Percentiles rank a stretch among this genome's conserved stretches.
phyloP scores from a whole-genome alignment of 2,329 filamentous ascomycete species.

The Fusarium sp. region DNA sequence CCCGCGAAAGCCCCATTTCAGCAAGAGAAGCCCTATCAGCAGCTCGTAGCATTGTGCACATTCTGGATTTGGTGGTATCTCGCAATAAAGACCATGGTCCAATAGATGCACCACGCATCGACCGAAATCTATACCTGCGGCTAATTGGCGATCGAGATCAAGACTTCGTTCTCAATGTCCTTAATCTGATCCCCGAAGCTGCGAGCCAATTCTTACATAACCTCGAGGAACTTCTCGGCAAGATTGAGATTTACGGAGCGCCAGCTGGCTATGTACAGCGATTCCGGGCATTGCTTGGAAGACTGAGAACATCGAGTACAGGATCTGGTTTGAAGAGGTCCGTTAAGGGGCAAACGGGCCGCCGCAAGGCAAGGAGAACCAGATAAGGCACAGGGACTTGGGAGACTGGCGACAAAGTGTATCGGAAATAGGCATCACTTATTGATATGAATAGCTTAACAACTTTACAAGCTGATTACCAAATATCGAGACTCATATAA shows the following conservation, averaged over 20 bases:
- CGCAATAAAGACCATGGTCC: slow-evolving; percentile 50
- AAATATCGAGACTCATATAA: neutral
- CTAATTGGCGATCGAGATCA: slow-evolving; percentile 56
- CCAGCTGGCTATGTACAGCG: slow-evolving; percentile 48
- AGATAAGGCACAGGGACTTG: slow-evolving; percentile 37
- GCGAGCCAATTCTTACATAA: slow-evolving; percentile 53
- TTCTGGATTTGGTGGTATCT: slow-evolving; percentile 55
- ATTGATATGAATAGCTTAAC: slow-evolving; percentile 2
- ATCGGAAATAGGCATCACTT: neutral
- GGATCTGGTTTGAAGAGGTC: slow-evolving; percentile 46
- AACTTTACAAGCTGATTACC: neutral
- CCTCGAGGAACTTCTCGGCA: slow-evolving; percentile 47
- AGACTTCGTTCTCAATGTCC: slow-evolving; percentile 56
- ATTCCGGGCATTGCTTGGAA: slow-evolving; percentile 44
- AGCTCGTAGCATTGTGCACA: slow-evolving; percentile 56
- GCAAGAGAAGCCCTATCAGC: slow-evolving; percentile 54
- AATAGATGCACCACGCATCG: slow-evolving; percentile 34
- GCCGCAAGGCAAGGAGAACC: slow-evolving; percentile 46
- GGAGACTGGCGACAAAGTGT: neutral
- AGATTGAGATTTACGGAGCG: slow-evolving; percentile 46
- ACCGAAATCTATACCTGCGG: slow-evolving; percentile 57
- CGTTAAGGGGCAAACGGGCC: slow-evolving; percentile 35
- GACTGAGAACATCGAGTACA: slow-evolving; percentile 42
- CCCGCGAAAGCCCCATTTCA: slow-evolving; percentile 49
- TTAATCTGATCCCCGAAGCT: slow-evolving; percentile 54